Conservation (phyloP, 164 flowering plant genomes). For the Aristolochia contorta region DNA sequence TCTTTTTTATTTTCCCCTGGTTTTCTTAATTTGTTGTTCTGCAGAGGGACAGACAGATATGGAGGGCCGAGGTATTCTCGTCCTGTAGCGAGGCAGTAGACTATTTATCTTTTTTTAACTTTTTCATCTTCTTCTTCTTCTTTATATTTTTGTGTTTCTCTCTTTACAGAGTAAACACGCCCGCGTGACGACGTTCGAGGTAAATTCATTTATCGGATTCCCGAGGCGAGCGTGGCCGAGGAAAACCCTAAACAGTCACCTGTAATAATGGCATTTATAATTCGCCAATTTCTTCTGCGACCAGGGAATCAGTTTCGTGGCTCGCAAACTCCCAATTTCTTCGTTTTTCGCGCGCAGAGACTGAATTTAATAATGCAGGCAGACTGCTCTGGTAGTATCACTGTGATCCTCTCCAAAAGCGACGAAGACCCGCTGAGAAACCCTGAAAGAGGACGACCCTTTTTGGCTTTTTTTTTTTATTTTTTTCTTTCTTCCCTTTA, state of each 20-base stretch:
- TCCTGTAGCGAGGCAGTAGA: neutral
- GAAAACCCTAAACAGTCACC: neutral
- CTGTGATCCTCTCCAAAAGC: too few species aligned
- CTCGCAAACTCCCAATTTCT: neutral
- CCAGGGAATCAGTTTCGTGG: constrained; percentile 9
- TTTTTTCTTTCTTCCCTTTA: too few species aligned
- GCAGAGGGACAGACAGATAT: neutral
- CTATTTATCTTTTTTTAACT: neutral
- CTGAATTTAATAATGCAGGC: neutral
- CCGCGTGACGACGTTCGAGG: constrained; percentile 6
- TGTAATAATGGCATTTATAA: neutral
- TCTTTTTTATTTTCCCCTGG: too few species aligned
- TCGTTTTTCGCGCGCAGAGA: neutral
- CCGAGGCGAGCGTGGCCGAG: constrained; percentile 2
- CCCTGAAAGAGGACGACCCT: neutral
- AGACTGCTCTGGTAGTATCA: neutral
- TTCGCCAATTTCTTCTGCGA: neutral
- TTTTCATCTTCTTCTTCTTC: neutral
- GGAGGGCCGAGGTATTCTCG: constrained; percentile 3
- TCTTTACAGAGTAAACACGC: neutral
- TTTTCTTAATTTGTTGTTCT: too few species aligned
- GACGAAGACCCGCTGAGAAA: neutral
- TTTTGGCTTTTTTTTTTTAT: too few species aligned
- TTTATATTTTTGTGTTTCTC: too few species aligned
- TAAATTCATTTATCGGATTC: constrained; percentile 1